Evolutionary conservation across 139 green algal species (phyloP).

Genomic region (Haematococcus sp.): DNA sequence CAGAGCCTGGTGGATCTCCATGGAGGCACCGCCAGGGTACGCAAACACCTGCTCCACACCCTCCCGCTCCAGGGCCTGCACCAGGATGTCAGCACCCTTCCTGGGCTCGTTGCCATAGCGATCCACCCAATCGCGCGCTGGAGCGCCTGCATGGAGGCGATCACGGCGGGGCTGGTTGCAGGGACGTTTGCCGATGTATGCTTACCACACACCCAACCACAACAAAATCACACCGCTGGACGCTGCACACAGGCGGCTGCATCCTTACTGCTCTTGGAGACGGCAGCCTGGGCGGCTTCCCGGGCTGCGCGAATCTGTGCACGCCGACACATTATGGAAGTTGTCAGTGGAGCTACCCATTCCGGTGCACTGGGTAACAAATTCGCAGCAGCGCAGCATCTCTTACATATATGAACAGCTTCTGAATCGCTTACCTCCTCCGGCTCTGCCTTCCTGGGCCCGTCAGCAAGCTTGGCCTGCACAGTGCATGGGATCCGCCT

Average conservation of each 20-base stretch:
- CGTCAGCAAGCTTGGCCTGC: constrained; percentile 5
- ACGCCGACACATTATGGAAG: not conserved
- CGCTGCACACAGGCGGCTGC: not conserved
- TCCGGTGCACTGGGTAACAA: not conserved
- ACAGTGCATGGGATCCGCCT: too few species aligned
- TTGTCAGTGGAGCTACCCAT: not conserved
- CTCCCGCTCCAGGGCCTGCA: constrained; percentile 94
- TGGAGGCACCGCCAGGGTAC: constrained; percentile 90
- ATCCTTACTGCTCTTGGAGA: not conserved
- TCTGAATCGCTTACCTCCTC: too few species aligned
- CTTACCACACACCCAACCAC: not conserved
- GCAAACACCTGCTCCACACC: constrained; percentile 59
- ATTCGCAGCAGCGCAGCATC: not conserved
- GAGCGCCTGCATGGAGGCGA: not conserved
- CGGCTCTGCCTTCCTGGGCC: not conserved
- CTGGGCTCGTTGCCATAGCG: constrained; percentile 77
- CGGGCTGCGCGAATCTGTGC: constrained; percentile 7
- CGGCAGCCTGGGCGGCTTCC: not conserved
- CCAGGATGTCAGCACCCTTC: constrained; percentile 97
- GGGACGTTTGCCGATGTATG: too few species aligned
- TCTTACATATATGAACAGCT: too few species aligned
- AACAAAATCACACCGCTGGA: not conserved
- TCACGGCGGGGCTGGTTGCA: not conserved
- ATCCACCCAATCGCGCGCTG: constrained; percentile 69
- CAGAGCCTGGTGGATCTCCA: constrained; percentile 99